Evolutionary conservation across 805 yeast species (phyloP).

Genomic region (Gaillardinia entomophila): DNA sequence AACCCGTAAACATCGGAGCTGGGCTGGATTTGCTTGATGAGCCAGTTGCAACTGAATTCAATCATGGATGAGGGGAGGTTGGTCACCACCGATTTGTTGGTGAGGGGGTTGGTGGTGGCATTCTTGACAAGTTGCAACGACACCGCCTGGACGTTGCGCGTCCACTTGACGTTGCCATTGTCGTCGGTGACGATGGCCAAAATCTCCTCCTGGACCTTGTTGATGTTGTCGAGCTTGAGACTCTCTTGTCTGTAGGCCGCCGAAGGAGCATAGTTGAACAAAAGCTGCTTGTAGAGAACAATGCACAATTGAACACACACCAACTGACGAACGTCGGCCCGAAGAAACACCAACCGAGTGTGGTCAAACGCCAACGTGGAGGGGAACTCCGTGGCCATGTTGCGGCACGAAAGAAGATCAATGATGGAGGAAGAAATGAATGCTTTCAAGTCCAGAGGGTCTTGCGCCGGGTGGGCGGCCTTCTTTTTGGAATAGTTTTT

Average conservation of each 20-base stretch:
- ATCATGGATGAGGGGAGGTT: slow-evolving; percentile 34
- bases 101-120: slow-evolving; percentile 13
- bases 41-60: slow-evolving; percentile 71
- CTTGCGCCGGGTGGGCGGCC: not conserved
- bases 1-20: slow-evolving; percentile 68
- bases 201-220: slow-evolving; percentile 60
- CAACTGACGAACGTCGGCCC: slow-evolving; percentile 83
- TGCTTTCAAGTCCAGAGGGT: slow-evolving; percentile 20
- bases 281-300: slow-evolving; percentile 66
- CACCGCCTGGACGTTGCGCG: slow-evolving; percentile 68
- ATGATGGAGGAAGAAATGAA: slow-evolving; percentile 49
- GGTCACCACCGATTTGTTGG: slow-evolving; percentile 6
- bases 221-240: slow-evolving; percentile 30
- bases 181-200: slow-evolving; percentile 78
- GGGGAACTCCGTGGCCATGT: slow-evolving; percentile 79
- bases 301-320: slow-evolving; percentile 74
- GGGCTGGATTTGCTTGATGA: slow-evolving; percentile 83
- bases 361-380: slow-evolving; percentile 80
- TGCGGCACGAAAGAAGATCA: slow-evolving; percentile 66
- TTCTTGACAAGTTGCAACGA: slow-evolving; percentile 60
- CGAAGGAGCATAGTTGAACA: slow-evolving; percentile 31
- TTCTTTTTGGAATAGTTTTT: slow-evolving; percentile 22
- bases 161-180: slow-evolving; percentile 87
- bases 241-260: slow-evolving; percentile 1
- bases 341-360: slow-evolving; percentile 64